Evolutionary conservation across 1,284 basidiomycete species (phyloP).

Genomic region (Naganishia liquefaciens): DNA sequence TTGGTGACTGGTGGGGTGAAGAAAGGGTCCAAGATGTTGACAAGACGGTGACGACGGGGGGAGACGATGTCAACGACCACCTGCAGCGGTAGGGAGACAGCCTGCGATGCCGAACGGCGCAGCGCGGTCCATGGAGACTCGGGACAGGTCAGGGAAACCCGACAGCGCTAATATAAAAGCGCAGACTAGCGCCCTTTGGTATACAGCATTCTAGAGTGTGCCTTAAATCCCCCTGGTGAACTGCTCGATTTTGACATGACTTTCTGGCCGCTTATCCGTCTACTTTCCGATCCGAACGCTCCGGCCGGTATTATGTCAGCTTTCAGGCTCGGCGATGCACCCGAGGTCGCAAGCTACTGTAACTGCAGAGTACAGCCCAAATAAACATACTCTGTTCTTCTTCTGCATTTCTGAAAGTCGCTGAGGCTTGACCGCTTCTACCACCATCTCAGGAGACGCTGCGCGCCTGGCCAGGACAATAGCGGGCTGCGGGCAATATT

Average conservation of each 20-base stretch:
- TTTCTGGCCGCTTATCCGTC: not conserved
- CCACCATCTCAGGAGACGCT: no score
- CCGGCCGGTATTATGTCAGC: no score
- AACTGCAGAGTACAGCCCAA: no score
- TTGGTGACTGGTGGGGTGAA: conserved; percentile 27
- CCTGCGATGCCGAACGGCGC: not conserved
- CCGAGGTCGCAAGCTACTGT: no score
- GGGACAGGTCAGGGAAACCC: not conserved
- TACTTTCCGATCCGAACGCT: not conserved
- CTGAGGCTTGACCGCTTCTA: no score
- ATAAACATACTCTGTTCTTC: no score
- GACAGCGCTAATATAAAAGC: not conserved
- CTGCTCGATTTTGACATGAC: not conserved
- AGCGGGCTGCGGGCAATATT: no score
- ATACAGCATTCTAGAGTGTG: not conserved
- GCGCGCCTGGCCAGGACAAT: no score
- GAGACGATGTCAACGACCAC: conserved; percentile 17
- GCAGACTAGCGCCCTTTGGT: not conserved
- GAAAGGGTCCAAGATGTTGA: not conserved
- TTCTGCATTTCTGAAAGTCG: no score
- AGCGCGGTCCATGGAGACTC: not conserved
- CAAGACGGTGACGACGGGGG: not conserved
- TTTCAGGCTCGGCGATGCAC: no score
- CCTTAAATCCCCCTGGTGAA: not conserved
- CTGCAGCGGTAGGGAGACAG: not conserved